phyloP scores from a whole-genome alignment of 2,329 filamentous ascomycete species.

The Penicillium sp. region DNA sequence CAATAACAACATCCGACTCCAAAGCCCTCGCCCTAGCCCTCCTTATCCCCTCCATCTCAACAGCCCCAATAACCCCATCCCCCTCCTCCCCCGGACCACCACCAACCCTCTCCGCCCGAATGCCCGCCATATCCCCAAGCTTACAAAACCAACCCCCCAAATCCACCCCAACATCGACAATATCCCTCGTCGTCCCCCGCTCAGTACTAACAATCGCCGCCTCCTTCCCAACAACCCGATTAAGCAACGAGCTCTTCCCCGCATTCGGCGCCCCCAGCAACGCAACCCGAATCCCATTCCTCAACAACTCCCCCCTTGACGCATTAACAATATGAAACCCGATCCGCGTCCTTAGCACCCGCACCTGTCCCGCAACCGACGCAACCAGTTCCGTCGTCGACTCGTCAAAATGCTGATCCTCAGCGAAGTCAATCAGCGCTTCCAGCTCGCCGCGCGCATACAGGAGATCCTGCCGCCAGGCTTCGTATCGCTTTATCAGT shows the following conservation, averaged over 20 bases:
- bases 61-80: slow-evolving; percentile 55
- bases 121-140: slow-evolving; percentile 92
- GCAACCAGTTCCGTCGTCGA: slow-evolving; percentile 66
- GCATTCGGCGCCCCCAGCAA: slow-evolving; percentile 88
- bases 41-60: slow-evolving; percentile 88
- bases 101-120: slow-evolving; percentile 52
- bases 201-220: slow-evolving; percentile 93
- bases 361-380: slow-evolving; percentile 65
- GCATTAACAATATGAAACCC: slow-evolving; percentile 69
- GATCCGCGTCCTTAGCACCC: slow-evolving; percentile 60
- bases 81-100: no score
- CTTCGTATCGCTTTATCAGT: slow-evolving; percentile 72
- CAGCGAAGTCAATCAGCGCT: slow-evolving; percentile 92
- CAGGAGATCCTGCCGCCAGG: slow-evolving; percentile 73
- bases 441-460: slow-evolving; percentile 86
- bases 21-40: slow-evolving; percentile 75
- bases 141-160: slow-evolving; percentile 85
- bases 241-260: slow-evolving; percentile 91
- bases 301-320: slow-evolving; percentile 74
- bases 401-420: slow-evolving; percentile 96
- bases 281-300: slow-evolving; percentile 80
- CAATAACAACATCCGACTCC: slow-evolving; percentile 80
- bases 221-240: slow-evolving; percentile 82
- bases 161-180: slow-evolving; percentile 88
- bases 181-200: slow-evolving; percentile 88